Evolutionary conservation across 2,329 filamentous ascomycete species (phyloP).

Genomic region (Neonectria coccinea): DNA sequence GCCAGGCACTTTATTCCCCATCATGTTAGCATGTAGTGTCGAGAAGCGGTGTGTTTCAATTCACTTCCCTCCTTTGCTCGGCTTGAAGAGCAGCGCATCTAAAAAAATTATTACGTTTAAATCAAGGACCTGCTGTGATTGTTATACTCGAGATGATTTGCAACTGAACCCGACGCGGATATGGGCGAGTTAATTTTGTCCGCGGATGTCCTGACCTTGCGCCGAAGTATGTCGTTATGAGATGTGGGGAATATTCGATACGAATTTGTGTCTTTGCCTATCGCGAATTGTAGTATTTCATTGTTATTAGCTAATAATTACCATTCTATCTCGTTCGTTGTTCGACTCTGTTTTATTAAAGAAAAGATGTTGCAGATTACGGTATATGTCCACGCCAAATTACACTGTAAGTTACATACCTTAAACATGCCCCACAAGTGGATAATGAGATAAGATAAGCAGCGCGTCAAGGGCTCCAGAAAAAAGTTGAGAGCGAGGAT

Average conservation of each 20-base stretch:
- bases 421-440: background rate
- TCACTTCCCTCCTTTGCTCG: slow-evolving; percentile 41
- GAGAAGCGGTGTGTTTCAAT: slow-evolving; percentile 41
- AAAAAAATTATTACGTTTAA: slow-evolving; percentile 34
- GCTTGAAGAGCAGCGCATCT: slow-evolving; percentile 34
- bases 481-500: slow-evolving; percentile 40
- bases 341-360: too few relatives aligned
- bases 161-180: background rate
- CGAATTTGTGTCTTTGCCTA: background rate
- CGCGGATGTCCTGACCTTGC: background rate
- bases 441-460: slow-evolving; percentile 44
- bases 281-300: too few relatives aligned
- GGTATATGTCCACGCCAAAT: background rate
- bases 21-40: slow-evolving; percentile 44
- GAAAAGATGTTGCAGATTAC: background rate
- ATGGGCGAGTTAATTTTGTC: background rate
- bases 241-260: background rate
- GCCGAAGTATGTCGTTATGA: background rate
- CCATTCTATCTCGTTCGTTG: too few relatives aligned
- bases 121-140: background rate
- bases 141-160: background rate
- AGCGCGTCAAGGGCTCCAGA: slow-evolving; percentile 26
- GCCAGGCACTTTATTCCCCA: slow-evolving; percentile 41
- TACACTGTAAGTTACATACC: background rate
- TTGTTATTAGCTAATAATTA: too few relatives aligned